phyloP scores from a whole-genome alignment of 2,329 filamentous ascomycete species.

The Onygena corvina region DNA sequence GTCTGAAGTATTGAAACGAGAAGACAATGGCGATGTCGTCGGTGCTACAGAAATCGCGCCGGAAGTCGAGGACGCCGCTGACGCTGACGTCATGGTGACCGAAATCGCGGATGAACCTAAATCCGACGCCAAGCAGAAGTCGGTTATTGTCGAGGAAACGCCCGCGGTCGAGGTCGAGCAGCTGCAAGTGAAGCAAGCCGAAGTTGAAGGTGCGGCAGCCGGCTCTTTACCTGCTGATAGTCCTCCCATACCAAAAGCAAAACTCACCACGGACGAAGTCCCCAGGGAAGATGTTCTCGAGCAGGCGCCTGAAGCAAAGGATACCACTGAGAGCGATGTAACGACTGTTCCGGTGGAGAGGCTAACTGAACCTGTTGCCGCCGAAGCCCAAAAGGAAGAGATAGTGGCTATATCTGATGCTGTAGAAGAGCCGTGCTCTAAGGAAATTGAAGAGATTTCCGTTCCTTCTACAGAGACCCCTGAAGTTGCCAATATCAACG shows the following conservation, averaged over 20 bases:
- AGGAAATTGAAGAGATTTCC: neutral
- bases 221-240: too few relatives aligned
- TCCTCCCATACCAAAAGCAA: neutral
- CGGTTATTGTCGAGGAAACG: neutral
- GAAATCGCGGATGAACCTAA: neutral
- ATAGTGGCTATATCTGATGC: neutral
- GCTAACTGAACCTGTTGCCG: neutral
- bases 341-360: neutral
- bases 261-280: neutral
- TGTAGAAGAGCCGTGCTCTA: neutral
- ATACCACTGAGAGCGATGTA: neutral
- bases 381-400: neutral
- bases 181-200: neutral
- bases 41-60: neutral
- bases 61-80: neutral
- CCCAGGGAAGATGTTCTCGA: neutral
- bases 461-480: neutral
- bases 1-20: neutral
- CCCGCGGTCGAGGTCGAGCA: neutral
- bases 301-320: neutral
- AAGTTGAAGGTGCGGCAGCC: neutral
- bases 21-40: neutral
- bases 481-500: neutral
- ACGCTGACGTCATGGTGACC: constrained; percentile 6
- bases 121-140: neutral